Evolutionary conservation across 176 grass and related monocot genomes (phyloP), one percentile per base, ranked within the genome.

Genomic region (Phragmites australis): DNA sequence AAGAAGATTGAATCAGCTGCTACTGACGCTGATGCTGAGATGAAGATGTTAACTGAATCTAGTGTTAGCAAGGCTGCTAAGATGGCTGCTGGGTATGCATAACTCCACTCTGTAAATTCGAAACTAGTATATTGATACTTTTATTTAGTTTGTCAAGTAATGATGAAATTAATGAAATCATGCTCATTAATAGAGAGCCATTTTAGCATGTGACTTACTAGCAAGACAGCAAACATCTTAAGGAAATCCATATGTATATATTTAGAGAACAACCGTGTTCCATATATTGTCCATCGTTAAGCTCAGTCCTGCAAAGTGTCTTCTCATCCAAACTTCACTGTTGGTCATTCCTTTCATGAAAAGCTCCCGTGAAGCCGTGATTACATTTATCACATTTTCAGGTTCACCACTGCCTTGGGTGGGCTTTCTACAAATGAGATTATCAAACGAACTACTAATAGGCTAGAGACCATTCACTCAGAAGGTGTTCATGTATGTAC

Each of bases 31-130:
- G 92, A 91, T 80, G 70, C 81, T 82, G 96, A 99, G 79, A 91
- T 99, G 88, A 99, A 87, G 82, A 93, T 88, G 52, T 78, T 99
- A 55, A 81, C 86, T 17, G 90, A 95, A 48, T 89, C 92, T 19
- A 99, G 96, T 88, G 88, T 99, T 57, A 95, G 82, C 72, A 95
- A 93, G 87, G 96, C 92, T 91, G 96, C 96, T 71, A 92, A 90
- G 87, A 93, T 99, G 88, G 92, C 96, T 86, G 79, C 96, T 69
- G 96, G 96, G 96, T 92, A 89, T 68, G 74, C 37, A 67, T 83
- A 39, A 47, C 34, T 81, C 50, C 68, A 68, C 27, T 69, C 30
- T 42, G 40, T 53, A 57, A 41, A 71, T 79, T 76, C 17, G 75
- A 65, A 53, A 51, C 14, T 45, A 54, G 43, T 49, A 50, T 86